Conservation (phyloP, 805 yeast species). For the Wickerhamomyces strasburgensis region DNA sequence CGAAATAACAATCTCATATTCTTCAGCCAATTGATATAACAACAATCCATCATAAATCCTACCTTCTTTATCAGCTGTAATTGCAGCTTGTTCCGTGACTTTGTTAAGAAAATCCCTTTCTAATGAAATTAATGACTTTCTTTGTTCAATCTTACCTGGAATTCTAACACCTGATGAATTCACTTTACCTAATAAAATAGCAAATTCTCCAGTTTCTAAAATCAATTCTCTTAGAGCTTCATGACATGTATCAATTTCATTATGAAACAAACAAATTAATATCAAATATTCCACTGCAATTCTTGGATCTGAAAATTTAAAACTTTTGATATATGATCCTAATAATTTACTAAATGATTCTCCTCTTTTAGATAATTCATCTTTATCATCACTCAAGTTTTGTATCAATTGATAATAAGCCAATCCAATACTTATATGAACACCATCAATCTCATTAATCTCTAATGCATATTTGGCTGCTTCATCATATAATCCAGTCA, state of each 20-base stretch:
- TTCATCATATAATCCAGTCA: conserved; percentile 76
- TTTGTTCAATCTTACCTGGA: conserved; percentile 80
- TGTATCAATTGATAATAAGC: conserved; percentile 67
- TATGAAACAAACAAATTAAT: conserved; percentile 53
- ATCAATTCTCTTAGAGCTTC: conserved; percentile 81
- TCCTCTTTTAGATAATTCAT: conserved; percentile 29
- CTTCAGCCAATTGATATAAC: conserved; percentile 84
- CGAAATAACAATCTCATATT: conserved; percentile 72
- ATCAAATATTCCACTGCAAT: conserved; percentile 88
- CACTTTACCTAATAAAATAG: conserved; percentile 77
- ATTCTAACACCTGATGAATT: conserved; percentile 68
- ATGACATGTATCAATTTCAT: conserved; percentile 55
- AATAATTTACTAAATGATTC: conserved; percentile 57
- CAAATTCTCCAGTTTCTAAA: conserved; percentile 80
- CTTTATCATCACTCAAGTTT: conserved; percentile 31
- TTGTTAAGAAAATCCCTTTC: conserved; percentile 57
- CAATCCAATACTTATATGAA: conserved; percentile 81
- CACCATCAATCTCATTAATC: conserved; percentile 76
- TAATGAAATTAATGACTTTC: conserved; percentile 60
- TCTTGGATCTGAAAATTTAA: conserved; percentile 80
- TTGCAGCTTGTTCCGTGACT: conserved; percentile 82
- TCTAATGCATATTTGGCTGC: conserved; percentile 64
- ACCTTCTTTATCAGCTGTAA: conserved; percentile 87
- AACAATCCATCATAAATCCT: conserved; percentile 78
- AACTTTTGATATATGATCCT: conserved; percentile 77